phyloP scores from a whole-genome alignment of 2,329 filamentous ascomycete genomes.

The Hypoxylon sp. region DNA sequence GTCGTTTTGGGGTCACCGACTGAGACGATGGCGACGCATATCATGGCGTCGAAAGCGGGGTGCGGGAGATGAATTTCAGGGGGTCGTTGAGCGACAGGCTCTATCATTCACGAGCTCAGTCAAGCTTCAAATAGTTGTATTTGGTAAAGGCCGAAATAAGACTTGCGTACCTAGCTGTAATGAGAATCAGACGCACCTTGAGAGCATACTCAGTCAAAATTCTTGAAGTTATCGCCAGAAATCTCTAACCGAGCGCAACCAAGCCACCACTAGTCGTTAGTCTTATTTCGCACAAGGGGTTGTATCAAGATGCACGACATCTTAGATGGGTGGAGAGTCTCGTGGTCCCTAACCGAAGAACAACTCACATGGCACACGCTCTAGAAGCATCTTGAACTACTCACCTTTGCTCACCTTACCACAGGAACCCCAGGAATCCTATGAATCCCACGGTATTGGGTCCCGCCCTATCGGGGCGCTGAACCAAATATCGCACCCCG shows the following conservation, averaged over 20 bases:
- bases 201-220: neutral
- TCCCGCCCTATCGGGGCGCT: constrained; percentile 8
- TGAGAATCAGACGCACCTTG: neutral
- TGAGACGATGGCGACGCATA: neutral
- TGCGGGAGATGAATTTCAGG: neutral
- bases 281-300: neutral
- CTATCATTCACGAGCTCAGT: too few relatives aligned
- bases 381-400: neutral
- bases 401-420: constrained; percentile 21
- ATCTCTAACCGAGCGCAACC: neutral
- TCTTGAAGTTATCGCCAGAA: neutral
- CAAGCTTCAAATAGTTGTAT: too few relatives aligned
- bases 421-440: constrained; percentile 7
- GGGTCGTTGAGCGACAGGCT: too few relatives aligned
- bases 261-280: neutral
- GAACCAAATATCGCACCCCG: constrained; percentile 6
- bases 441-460: constrained; percentile 17
- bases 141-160: neutral
- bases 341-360: constrained; percentile 1
- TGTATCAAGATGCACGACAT: neutral
- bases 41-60: neutral
- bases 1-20: neutral
- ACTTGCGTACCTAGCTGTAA: neutral
- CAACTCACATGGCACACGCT: neutral
- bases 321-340: constrained; percentile 2